Base-by-base conservation (phyloP, 75 land plant species). In the Pseudotsuga menziesii region DNA sequence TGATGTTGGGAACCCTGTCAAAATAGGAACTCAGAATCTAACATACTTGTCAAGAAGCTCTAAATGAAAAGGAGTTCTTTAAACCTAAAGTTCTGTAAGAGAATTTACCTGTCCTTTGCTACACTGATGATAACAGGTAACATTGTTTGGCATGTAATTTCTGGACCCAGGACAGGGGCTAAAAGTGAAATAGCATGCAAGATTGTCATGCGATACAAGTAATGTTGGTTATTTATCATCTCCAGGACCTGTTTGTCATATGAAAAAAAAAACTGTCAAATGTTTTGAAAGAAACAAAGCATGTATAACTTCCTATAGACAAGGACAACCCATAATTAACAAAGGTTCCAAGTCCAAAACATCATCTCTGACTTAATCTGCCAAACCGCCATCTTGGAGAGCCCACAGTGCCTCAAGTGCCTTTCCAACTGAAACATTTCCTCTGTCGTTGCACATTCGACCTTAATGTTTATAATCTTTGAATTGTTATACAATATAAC, bases 181-280 rank as follows among this genome's bases (percentile, higher is more conserved):
- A 87, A 84, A 11, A 85, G 79, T 12, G 89, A 87, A 55, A 87
- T 85, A 16, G 89, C 81, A 27, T 82, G 74, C 77, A 87, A 82
- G 58, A 87, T 78, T n/a, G 87, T 87, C 88, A 87, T 87, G 26
- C 88, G 86, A 88, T 85, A 87, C 75, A 87, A 70, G 70, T 87
- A 87, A 56, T 87, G 88, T 59, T 80, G 84, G 76, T 87, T 87
- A 73, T 84, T 87, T 54, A 87, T 87, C 88, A 81, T 87, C 61
- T 87, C 80, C 61, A 87, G 36, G 61, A 87, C 87, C 88, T 87
- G 78, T 52, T 52, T 26, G 23, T 6, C 75, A 56, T 41, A 69
- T 4, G 41, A 36, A 17, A 69, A 36, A 36, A 23, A 23, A 41
- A 7, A 69, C 25, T 41, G 11, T 64, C 69, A 64, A 64, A 64